phyloP scores from a whole-genome alignment of 345 rosid species.

The Gossypium australe region DNA sequence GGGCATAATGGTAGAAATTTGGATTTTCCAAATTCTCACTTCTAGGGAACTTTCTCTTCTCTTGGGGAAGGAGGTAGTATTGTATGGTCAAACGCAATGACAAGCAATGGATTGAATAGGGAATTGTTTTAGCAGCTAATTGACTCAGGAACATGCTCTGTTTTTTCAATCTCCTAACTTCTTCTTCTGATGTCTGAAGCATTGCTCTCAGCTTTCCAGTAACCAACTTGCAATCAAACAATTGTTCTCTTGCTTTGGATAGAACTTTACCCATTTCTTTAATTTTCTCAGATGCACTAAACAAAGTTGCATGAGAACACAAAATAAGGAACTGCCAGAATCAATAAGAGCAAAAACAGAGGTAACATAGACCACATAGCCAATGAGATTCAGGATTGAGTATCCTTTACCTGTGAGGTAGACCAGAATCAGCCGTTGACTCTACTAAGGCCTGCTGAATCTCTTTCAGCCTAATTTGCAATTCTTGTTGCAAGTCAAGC shows the following conservation, averaged over 20 bases:
- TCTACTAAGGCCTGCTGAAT: conserved; percentile 81
- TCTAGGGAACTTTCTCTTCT: conserved; percentile 83
- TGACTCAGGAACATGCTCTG: conserved; percentile 99
- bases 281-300: conserved; percentile 74
- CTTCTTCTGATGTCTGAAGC: conserved; percentile 96
- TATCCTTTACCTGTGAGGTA: conserved; percentile 56
- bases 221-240: conserved; percentile 92
- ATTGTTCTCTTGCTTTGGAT: conserved; percentile 69
- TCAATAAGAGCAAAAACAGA: conserved; percentile 5
- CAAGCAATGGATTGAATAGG: conserved; percentile 92
- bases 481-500: conserved; percentile 58
- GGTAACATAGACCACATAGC: not conserved
- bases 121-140: conserved; percentile 97
- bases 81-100: conserved; percentile 96
- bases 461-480: conserved; percentile 75
- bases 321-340: conserved; percentile 10
- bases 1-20: conserved; percentile 86
- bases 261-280: conserved; percentile 88
- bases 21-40: conserved; percentile 87
- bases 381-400: not conserved
- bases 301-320: conserved; percentile 15
- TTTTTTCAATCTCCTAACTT: conserved; percentile 96
- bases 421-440: conserved; percentile 72
- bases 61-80: conserved; percentile 79
- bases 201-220: conserved; percentile 97